Percentiles rank a stretch among this genome's conserved stretches.
Evolutionary conservation across 225 moss, liverwort and hornwort genomes (phyloP).

Genomic region (Sphagnum contortum): DNA sequence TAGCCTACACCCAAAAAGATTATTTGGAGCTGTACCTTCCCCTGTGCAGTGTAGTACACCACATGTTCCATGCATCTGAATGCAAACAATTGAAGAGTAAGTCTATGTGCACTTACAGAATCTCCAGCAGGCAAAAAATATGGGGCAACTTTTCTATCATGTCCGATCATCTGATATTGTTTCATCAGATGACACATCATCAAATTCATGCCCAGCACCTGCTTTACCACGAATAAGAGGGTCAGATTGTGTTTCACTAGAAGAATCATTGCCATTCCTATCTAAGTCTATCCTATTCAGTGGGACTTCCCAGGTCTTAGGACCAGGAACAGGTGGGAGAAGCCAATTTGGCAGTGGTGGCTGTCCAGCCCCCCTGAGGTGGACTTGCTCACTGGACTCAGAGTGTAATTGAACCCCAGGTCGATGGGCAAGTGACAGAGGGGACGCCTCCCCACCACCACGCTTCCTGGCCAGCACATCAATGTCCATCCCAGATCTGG

Average conservation of each 20-base stretch:
- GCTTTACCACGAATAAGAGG: constrained; percentile 68
- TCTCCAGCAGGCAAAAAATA: no score
- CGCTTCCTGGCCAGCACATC: constrained; percentile 7
- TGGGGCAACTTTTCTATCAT: constrained; percentile 19
- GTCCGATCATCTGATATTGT: constrained; percentile 95
- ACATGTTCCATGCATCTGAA: no score
- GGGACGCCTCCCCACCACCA: no score
- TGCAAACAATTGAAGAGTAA: no score
- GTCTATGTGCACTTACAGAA: no score
- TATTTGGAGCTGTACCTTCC: no score
- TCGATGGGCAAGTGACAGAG: no score
- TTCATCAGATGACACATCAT: constrained; percentile 90
- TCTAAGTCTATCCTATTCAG: constrained; percentile 19
- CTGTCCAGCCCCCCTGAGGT: constrained; percentile 9
- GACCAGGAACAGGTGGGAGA: constrained; percentile 10
- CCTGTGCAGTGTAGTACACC: no score
- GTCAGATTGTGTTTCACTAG: constrained; percentile 92
- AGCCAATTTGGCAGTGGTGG: constrained; percentile 36
- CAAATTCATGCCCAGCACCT: constrained; percentile 48
- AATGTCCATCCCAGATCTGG: constrained; percentile 9
- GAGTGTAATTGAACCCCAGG: no score
- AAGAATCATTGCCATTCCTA: constrained; percentile 52
- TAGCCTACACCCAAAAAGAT: no score
- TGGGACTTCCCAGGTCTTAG: constrained; percentile 20
- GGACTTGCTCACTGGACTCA: no score